A percentile compares a stretch with the other conserved stretches of the same genome.
Conservation (phyloP, 345 rosid genomes). For the Brassica incana region DNA sequence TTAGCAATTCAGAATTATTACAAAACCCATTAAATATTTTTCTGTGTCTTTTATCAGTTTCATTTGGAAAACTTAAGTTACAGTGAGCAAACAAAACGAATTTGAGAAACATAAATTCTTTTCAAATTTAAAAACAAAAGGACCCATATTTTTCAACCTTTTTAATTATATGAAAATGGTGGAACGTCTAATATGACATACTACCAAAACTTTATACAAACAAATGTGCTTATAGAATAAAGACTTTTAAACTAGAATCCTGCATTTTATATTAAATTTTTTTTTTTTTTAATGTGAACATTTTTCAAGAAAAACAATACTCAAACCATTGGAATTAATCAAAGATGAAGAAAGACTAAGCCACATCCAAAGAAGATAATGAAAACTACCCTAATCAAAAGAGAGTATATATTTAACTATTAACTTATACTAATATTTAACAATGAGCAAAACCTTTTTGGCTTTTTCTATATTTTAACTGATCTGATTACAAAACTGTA, state of each 20-base stretch:
- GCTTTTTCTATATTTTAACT: not conserved
- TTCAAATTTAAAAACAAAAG: not conserved
- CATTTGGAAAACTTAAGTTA: not conserved
- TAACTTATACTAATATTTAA: conserved; percentile 5
- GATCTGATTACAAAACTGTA: not conserved
- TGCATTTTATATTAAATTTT: not conserved
- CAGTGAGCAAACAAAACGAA: not conserved
- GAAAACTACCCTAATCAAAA: conserved; percentile 19
- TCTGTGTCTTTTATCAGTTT: not conserved
- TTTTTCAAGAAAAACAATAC: not conserved
- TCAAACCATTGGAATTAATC: not conserved
- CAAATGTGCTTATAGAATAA: not conserved
- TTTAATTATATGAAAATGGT: no score
- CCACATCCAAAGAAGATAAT: not conserved
- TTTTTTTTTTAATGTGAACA: not conserved
- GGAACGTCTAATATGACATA: not conserved
- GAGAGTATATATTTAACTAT: conserved; percentile 1
- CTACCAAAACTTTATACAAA: not conserved
- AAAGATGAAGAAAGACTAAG: not conserved
- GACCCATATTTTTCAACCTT: not conserved
- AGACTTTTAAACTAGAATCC: not conserved
- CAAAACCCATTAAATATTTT: not conserved
- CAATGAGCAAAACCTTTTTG: conserved; percentile 4
- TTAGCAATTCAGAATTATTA: not conserved
- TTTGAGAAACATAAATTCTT: not conserved